Conservation (phyloP, 208 protist genomes). For the Leptomonas seymouri region DNA sequence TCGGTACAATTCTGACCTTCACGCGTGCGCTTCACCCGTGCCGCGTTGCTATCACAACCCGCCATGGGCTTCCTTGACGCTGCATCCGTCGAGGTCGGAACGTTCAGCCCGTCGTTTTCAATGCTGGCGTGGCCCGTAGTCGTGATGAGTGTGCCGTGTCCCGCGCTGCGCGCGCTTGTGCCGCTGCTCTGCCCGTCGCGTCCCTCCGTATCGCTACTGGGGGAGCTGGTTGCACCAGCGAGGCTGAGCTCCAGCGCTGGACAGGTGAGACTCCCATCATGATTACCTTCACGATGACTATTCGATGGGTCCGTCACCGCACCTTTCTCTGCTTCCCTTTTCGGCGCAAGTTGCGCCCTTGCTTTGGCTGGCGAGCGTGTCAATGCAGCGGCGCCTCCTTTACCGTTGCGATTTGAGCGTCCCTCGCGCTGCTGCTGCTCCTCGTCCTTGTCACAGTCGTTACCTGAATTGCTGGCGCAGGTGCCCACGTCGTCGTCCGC, state of each 20-base stretch:
- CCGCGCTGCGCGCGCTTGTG: slow-evolving; percentile 25
- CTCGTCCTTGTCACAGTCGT: no score
- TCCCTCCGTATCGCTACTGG: slow-evolving; percentile 13
- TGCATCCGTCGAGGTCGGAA: neutral
- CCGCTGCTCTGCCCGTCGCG: slow-evolving; percentile 20
- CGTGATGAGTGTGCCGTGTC: neutral
- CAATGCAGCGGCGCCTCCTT: neutral
- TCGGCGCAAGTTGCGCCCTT: neutral
- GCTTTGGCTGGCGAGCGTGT: neutral
- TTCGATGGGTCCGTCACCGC: neutral
- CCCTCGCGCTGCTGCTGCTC: neutral
- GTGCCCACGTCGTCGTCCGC: neutral
- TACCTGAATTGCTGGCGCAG: neutral
- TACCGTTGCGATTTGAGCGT: neutral
- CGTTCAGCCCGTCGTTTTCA: neutral
- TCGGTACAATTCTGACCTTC: slow-evolving; percentile 6
- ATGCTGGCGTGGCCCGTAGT: neutral
- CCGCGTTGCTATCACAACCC: no score
- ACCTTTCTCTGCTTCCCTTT: no score
- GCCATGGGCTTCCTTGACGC: neutral
- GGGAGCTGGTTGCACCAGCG: neutral
- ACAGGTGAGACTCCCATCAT: no score
- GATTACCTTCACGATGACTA: no score
- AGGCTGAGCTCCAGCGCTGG: neutral
- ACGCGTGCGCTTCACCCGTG: slow-evolving; percentile 17